Conservation (phyloP, 2,329 filamentous ascomycete species). For the Hypoxylon sp. region DNA sequence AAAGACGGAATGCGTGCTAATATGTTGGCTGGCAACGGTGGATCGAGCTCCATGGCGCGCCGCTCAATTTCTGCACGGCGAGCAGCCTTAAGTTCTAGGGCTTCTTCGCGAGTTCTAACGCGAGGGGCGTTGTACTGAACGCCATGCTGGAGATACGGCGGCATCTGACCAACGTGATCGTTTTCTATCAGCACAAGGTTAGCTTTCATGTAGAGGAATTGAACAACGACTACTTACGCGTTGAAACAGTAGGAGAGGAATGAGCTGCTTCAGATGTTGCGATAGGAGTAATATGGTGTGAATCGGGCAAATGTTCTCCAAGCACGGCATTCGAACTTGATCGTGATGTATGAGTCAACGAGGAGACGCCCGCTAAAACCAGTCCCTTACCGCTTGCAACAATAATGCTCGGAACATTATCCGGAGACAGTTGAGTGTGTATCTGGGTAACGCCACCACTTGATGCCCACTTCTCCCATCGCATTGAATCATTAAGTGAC, state of each 20-base stretch:
- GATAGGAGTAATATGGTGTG: not conserved
- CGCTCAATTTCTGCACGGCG: constrained; percentile 80
- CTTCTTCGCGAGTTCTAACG: constrained; percentile 71
- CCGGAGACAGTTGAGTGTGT: constrained; percentile 51
- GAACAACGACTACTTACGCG: constrained; percentile 14
- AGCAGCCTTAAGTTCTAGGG: constrained; percentile 73
- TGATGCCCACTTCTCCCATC: constrained; percentile 82
- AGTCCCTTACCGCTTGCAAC: constrained; percentile 11
- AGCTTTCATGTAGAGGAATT: constrained; percentile 7
- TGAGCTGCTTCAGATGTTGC: constrained; percentile 9
- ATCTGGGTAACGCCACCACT: constrained; percentile 61
- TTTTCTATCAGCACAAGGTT: constrained; percentile 20
- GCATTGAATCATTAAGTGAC: constrained; percentile 71
- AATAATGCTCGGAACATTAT: constrained; percentile 3
- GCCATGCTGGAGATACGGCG: constrained; percentile 5
- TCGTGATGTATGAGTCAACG: constrained; percentile 11
- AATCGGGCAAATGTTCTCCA: constrained; percentile 5
- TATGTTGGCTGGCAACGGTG: constrained; percentile 74
- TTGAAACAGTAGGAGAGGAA: not conserved
- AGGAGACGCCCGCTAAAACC: constrained; percentile 9
- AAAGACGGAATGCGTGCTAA: constrained; percentile 81
- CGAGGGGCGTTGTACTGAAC: constrained; percentile 42
- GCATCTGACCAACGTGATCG: constrained; percentile 1
- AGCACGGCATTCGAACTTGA: constrained; percentile 11
- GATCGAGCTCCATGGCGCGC: constrained; percentile 75